A percentile compares a stretch with the other conserved stretches of the same genome.
phyloP scores from a whole-genome alignment of 2,329 filamentous ascomycete genomes.

The Tothia fuscella region DNA sequence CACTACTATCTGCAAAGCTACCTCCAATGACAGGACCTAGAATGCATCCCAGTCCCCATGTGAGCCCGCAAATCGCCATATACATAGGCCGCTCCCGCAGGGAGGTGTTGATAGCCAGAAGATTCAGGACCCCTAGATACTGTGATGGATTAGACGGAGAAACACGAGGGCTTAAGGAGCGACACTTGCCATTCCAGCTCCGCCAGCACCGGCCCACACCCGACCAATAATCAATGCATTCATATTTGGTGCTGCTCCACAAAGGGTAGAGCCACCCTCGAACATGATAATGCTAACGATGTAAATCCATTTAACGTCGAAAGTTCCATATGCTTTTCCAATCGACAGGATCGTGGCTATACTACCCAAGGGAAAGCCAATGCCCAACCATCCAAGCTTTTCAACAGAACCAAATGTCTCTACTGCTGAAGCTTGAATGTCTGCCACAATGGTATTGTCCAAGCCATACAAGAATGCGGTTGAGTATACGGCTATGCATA shows the following conservation, averaged over 20 bases:
- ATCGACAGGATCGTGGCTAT: constrained; percentile 12
- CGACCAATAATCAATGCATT: constrained; percentile 22
- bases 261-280: constrained; percentile 18
- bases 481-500: background rate
- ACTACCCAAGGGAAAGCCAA: constrained; percentile 18
- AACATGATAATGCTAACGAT: constrained; percentile 19
- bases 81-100: constrained; percentile 2
- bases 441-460: constrained; percentile 20
- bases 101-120: constrained; percentile 5
- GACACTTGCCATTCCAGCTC: constrained; percentile 10
- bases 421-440: constrained; percentile 20
- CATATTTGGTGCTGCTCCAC: constrained; percentile 20
- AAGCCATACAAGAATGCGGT: constrained; percentile 11
- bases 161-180: too few species aligned
- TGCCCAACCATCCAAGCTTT: constrained; percentile 20
- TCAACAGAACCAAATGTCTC: constrained; percentile 19
- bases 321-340: constrained; percentile 18
- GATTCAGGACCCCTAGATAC: constrained; percentile 6
- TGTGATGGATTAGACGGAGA: too few species aligned
- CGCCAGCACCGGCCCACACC: constrained; percentile 11
- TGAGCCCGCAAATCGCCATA: constrained; percentile 10
- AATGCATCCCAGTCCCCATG: constrained; percentile 17
- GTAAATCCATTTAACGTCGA: constrained; percentile 19
- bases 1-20: constrained; percentile 16
- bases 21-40: constrained; percentile 24